Evolutionary conservation across 2,329 filamentous ascomycete genomes (phyloP).

Genomic region (Claviceps sp.): DNA sequence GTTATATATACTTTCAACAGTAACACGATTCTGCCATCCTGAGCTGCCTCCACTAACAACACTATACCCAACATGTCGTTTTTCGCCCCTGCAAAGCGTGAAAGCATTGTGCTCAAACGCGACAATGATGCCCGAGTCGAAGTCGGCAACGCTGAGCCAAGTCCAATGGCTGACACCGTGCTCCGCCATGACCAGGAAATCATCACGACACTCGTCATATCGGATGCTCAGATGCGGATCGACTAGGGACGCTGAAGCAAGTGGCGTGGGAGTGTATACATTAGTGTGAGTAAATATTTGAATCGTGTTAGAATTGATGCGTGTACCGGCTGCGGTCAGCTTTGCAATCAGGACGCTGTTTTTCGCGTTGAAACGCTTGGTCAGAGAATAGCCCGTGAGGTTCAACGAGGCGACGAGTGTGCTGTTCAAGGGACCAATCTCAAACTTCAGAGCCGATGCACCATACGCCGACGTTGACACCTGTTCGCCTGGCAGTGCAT

Average conservation of each 20-base stretch:
- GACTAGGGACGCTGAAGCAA: background rate
- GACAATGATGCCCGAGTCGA: slow-evolving; percentile 3
- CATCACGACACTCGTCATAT: background rate
- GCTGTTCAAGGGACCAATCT: slow-evolving; percentile 5
- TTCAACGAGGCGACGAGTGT: slow-evolving; percentile 5
- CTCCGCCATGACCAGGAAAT: slow-evolving; percentile 1
- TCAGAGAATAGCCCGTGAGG: background rate
- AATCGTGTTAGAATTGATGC: slow-evolving; percentile 1
- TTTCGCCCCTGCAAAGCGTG: slow-evolving; percentile 1
- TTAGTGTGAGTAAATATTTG: slow-evolving; percentile 2
- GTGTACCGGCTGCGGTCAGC: slow-evolving; percentile 1
- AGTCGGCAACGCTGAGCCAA: slow-evolving; percentile 2
- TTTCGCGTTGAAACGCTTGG: background rate
- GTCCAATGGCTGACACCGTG: slow-evolving; percentile 3
- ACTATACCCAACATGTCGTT: background rate
- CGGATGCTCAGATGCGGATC: background rate
- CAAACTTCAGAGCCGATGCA: background rate
- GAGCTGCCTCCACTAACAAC: background rate
- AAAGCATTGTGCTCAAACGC: slow-evolving; percentile 4
- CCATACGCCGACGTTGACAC: background rate
- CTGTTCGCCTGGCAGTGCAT: background rate
- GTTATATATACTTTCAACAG: slow-evolving; percentile 3
- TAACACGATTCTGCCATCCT: slow-evolving; percentile 2
- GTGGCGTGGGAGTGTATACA: slow-evolving; percentile 2
- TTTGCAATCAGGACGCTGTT: slow-evolving; percentile 3